Evolutionary conservation across 495 filamentous ascomycete species (phyloP), one percentile per base, ranked within the genome.

Genomic region (Aspergillus affinis): DNA sequence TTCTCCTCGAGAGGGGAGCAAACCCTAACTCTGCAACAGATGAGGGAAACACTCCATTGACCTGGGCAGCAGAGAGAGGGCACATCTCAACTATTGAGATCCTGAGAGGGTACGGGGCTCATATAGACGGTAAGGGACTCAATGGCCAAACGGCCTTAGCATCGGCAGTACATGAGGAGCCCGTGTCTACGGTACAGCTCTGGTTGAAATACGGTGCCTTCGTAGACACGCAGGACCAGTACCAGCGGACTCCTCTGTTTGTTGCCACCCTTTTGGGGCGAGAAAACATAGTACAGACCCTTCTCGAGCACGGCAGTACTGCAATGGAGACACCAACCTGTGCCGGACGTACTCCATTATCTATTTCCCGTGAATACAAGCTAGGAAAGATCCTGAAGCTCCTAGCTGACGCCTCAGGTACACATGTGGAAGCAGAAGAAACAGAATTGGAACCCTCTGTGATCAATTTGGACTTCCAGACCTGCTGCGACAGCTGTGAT

Each of bases 221-320:
- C 1, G 36, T 41, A 13, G 52, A 55, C 52, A 45, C 32, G 26
- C 52, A 27, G 26, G 54, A 56, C 27, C 5, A 48, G 10, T 47
- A 47, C 20, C 19, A 18, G 4, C 44, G 44, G 18, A 56, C 54
- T 7, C 54, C 54, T 20, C 23, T 56, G 8, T 47, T 56, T 44
- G 15, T 46, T 18, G 54, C 54, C 21, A 27, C 54, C 3, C 10
- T 26, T 0, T 20, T 47, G 4, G 54, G 19, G 19, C 20, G 47
- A n/a, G 41, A 48, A 15, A 20, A 56, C 18, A 48, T 56, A 9
- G 54, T 56, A 3, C 30, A 21, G 19, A 30, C 30, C 44, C 44
- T 56, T n/a, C 36, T 56, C 20, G 32, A 27, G 4, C 44, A 20
- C 7, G 54, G 54, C n/a, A 56, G 44, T 13, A 18, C 44, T 6